These are phyloP conservation scores for Sporisorium iseilematis-ciliati DNA, from an alignment of 1,284 basidiomycete species.

Conservation along the genomic window DNA sequence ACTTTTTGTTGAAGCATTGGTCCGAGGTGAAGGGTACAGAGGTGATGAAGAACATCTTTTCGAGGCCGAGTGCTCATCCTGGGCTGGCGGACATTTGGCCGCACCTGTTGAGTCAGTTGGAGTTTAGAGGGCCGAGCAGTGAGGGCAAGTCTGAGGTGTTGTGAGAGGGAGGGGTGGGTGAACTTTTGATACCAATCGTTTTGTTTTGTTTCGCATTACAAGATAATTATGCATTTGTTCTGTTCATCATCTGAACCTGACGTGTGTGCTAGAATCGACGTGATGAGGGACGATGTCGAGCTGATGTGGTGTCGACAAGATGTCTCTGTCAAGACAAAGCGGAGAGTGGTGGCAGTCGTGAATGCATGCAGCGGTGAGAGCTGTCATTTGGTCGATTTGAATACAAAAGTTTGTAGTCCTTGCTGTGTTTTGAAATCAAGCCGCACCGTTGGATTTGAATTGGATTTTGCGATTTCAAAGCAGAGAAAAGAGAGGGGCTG, in stretches of 20 bases:
- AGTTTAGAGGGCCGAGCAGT: constrained; percentile 39
- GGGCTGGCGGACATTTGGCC: constrained; percentile 64
- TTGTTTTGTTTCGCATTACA: background rate
- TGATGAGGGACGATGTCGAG: background rate
- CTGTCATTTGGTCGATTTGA: background rate
- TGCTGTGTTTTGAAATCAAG: no score
- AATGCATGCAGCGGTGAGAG: background rate
- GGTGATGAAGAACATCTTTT: constrained; percentile 81
- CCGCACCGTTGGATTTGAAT: background rate
- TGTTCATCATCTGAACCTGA: background rate
- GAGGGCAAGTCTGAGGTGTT: constrained; percentile 7
- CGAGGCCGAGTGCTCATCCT: constrained; percentile 53
- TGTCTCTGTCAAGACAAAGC: background rate
- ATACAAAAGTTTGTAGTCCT: constrained; percentile 1
- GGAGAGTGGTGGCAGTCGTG: background rate
- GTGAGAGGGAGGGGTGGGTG: background rate
- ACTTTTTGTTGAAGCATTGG: constrained; percentile 75
- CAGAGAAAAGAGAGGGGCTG: background rate
- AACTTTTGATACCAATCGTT: background rate
- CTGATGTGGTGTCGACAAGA: background rate
- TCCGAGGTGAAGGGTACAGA: constrained; percentile 81
- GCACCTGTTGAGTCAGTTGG: constrained; percentile 54
- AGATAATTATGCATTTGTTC: constrained; percentile 1
- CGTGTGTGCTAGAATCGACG: background rate
- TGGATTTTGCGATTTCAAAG: background rate